Percentiles rank a stretch among this genome's conserved stretches.
Conservation (phyloP, 148 eudicot species). For the Camellia japonica region DNA sequence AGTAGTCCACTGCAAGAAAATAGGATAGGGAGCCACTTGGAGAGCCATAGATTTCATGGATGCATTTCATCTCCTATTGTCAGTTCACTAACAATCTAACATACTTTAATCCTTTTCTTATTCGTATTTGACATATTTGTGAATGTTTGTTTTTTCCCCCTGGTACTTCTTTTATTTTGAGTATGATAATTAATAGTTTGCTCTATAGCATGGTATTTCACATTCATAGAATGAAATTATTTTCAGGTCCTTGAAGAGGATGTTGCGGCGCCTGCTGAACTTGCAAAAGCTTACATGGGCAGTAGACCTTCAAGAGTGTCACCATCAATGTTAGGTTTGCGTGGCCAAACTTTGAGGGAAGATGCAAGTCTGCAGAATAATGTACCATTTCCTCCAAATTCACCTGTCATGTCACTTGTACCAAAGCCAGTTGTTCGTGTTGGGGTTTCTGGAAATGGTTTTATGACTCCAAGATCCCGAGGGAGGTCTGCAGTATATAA, state of each 20-base stretch:
- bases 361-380: conserved; percentile 34
- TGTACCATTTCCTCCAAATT: conserved; percentile 26
- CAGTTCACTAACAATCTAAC: conserved; percentile 47
- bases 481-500: conserved; percentile 82
- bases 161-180: neutral
- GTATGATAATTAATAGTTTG: neutral
- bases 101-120: neutral
- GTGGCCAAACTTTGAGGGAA: conserved; percentile 41
- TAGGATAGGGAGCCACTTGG: conserved; percentile 23
- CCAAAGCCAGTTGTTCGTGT: conserved; percentile 32
- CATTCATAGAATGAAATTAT: neutral
- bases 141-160: neutral
- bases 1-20: conserved; percentile 27
- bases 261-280: conserved; percentile 83
- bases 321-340: conserved; percentile 46
- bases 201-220: neutral
- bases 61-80: conserved; percentile 36
- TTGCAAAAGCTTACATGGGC: conserved; percentile 97
- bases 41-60: conserved; percentile 26
- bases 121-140: neutral
- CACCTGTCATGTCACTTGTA: conserved; percentile 36
- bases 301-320: conserved; percentile 54
- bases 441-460: conserved; percentile 52
- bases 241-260: conserved; percentile 61
- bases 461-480: conserved; percentile 64